phyloP scores from a whole-genome alignment of 768 basidiomycete species.

The Filobasidium floriforme region DNA sequence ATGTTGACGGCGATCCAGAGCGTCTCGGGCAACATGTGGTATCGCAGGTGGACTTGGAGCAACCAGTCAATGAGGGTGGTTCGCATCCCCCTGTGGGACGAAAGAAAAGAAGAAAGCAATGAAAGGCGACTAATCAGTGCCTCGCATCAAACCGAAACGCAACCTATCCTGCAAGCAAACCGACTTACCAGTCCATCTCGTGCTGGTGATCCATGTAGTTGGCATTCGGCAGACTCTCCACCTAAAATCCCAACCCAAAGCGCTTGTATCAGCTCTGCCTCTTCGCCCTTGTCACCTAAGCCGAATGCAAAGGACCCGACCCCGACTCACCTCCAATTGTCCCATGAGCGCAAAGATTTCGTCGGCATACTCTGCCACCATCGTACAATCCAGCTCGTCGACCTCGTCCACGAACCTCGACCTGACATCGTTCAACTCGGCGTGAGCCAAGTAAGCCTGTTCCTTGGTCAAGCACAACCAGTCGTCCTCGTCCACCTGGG shows the following conservation, averaged over 20 bases:
- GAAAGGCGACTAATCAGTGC: too few species aligned
- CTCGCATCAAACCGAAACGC: too few species aligned
- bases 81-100: conserved; percentile 75
- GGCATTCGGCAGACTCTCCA: conserved; percentile 78
- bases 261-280: conserved; percentile 30
- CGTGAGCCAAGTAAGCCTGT: conserved; percentile 37
- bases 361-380: conserved; percentile 98
- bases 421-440: conserved; percentile 61
- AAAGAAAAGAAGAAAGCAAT: not conserved
- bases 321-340: conserved; percentile 70
- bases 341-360: conserved; percentile 97
- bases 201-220: conserved; percentile 90
- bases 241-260: conserved; percentile 48
- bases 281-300: too few species aligned
- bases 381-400: conserved; percentile 75
- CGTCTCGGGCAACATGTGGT: conserved; percentile 98
- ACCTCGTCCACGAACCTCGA: conserved; percentile 60
- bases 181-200: conserved; percentile 58
- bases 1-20: conserved; percentile 99
- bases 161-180: not conserved
- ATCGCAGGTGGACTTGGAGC: conserved; percentile 90
- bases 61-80: conserved; percentile 97
- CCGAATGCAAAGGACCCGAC: too few species aligned
- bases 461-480: conserved; percentile 45
- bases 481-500: conserved; percentile 29